Conservation (phyloP, 331 rosid genomes). For the Quercus phellos region DNA sequence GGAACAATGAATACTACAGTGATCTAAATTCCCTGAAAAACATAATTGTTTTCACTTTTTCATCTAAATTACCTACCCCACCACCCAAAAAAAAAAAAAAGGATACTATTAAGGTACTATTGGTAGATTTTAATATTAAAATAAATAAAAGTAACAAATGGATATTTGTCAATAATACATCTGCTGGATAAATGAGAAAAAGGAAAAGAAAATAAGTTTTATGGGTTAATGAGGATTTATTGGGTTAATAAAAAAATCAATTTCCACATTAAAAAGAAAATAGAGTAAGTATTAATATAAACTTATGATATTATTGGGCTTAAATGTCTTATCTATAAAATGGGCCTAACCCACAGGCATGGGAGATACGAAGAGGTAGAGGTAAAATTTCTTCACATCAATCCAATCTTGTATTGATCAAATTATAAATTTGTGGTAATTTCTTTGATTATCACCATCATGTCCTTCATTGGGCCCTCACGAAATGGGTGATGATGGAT, state of each 20-base stretch:
- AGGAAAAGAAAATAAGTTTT: no score
- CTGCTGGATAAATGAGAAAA: no score
- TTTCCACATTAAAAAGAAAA: background rate
- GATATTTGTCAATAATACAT: no score
- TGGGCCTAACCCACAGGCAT: background rate
- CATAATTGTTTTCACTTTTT: background rate
- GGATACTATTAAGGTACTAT: background rate
- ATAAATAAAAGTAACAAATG: no score
- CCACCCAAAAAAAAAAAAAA: background rate
- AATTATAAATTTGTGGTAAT: no score
- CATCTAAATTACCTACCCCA: background rate
- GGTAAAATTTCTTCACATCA: background rate
- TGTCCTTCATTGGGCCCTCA: background rate
- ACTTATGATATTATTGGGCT: background rate
- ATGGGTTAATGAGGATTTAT: no score
- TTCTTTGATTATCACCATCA: no score
- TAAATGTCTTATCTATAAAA: background rate
- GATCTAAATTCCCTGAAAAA: background rate
- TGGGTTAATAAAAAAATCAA: background rate
- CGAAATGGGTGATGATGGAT: conserved; percentile 12
- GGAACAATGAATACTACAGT: background rate
- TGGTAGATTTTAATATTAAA: no score
- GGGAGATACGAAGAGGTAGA: background rate
- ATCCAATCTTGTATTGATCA: no score
- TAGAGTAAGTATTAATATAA: background rate